Evolutionary conservation across 129 eudicot species (phyloP).

Genomic region (Flaveria bidentis): DNA sequence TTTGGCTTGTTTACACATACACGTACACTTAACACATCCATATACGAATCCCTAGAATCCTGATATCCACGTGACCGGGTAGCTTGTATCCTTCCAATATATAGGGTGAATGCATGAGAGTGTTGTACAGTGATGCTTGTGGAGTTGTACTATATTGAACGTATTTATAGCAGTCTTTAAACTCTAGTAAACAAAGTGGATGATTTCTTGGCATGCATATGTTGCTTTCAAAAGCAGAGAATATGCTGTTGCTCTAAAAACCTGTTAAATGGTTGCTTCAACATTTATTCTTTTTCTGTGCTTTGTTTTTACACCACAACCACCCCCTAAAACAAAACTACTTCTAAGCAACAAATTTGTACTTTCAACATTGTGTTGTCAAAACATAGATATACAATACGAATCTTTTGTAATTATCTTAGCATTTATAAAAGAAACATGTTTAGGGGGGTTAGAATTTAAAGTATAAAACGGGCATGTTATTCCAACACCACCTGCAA

Average conservation of each 20-base stretch:
- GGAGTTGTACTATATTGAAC: conserved; percentile 4
- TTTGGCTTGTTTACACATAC: not conserved
- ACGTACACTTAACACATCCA: not conserved
- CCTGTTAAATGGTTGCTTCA: conserved; percentile 33
- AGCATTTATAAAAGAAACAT: not conserved
- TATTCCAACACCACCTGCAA: no score
- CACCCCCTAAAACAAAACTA: not conserved
- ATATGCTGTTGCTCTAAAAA: conserved; percentile 43
- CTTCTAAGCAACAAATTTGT: conserved; percentile 24
- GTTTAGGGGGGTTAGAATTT: not conserved
- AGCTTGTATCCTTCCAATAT: not conserved
- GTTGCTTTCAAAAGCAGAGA: conserved; percentile 46
- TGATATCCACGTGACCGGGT: conserved; percentile 1
- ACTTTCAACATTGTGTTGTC: conserved; percentile 41
- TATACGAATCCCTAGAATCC: not conserved
- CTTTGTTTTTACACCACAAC: conserved; percentile 1
- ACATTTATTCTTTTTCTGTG: conserved; percentile 30
- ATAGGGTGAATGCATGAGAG: not conserved
- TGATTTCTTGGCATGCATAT: conserved; percentile 45
- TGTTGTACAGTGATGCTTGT: conserved; percentile 4
- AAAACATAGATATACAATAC: conserved; percentile 16
- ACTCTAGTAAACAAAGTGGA: conserved; percentile 48
- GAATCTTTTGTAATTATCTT: conserved; percentile 29
- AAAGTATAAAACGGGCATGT: not conserved
- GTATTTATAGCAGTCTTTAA: conserved; percentile 47